Conservation (phyloP, 2,329 filamentous ascomycete genomes). For the Cordyceps pruinosa region DNA sequence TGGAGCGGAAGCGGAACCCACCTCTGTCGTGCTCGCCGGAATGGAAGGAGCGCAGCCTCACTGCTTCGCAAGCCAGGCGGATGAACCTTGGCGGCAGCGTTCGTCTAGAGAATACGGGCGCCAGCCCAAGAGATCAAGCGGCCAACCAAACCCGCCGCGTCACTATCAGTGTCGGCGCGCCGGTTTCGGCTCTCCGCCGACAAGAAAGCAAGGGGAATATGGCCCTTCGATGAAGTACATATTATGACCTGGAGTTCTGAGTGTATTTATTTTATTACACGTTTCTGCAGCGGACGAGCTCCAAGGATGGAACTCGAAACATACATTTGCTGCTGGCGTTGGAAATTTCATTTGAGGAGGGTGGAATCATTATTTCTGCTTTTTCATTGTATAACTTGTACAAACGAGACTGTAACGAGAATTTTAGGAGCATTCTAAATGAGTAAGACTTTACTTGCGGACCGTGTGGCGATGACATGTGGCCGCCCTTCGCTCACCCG, state of each 20-base stretch:
- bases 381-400: constrained; percentile 11
- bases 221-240: constrained; percentile 23
- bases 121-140: constrained; percentile 21
- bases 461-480: neutral
- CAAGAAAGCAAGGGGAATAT: constrained; percentile 25
- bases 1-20: constrained; percentile 45
- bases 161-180: constrained; percentile 30
- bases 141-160: constrained; percentile 27
- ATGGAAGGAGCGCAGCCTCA: constrained; percentile 35
- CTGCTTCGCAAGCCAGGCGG: constrained; percentile 48
- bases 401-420: constrained; percentile 4
- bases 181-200: constrained; percentile 21
- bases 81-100: constrained; percentile 47
- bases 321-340: constrained; percentile 1
- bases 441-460: neutral
- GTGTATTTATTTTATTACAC: neutral
- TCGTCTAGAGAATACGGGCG: constrained; percentile 22
- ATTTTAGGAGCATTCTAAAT: constrained; percentile 1
- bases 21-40: constrained; percentile 48
- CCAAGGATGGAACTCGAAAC: neutral
- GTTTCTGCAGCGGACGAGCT: constrained; percentile 2
- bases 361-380: neutral
- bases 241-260: constrained; percentile 4
- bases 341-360: neutral
- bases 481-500: too few species aligned